phyloP scores from a whole-genome alignment of 345 rosid genomes.

The Cardamine occulta region DNA sequence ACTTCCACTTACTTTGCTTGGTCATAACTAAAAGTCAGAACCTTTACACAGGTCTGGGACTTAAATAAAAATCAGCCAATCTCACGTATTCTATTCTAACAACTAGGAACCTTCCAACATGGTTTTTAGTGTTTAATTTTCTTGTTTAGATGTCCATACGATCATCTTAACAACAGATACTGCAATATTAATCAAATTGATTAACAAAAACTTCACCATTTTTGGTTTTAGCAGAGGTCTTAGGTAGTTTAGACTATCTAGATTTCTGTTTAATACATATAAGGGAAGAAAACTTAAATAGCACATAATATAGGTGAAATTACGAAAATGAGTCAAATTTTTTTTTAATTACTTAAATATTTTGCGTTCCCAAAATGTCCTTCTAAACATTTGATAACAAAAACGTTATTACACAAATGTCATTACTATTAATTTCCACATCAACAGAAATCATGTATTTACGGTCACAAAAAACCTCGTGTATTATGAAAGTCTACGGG shows the following conservation, averaged over 20 bases:
- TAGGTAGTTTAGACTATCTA: background rate
- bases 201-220: background rate
- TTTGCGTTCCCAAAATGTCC: no score
- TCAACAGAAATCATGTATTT: no score
- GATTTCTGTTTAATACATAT: background rate
- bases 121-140: background rate
- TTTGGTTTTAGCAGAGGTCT: background rate
- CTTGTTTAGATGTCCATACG: background rate
- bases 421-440: no score
- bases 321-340: no score
- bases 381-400: no score
- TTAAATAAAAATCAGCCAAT: background rate
- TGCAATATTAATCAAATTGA: background rate
- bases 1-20: conserved; percentile 19
- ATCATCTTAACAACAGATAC: background rate
- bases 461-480: no score
- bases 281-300: no score
- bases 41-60: background rate
- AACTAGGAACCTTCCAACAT: background rate
- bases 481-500: no score
- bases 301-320: no score
- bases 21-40: conserved; percentile 23
- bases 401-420: no score
- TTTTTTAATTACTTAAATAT: no score
- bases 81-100: background rate